Base-by-base conservation (phyloP, 2,329 filamentous ascomycete genomes). In the Thelonectria rubi region DNA sequence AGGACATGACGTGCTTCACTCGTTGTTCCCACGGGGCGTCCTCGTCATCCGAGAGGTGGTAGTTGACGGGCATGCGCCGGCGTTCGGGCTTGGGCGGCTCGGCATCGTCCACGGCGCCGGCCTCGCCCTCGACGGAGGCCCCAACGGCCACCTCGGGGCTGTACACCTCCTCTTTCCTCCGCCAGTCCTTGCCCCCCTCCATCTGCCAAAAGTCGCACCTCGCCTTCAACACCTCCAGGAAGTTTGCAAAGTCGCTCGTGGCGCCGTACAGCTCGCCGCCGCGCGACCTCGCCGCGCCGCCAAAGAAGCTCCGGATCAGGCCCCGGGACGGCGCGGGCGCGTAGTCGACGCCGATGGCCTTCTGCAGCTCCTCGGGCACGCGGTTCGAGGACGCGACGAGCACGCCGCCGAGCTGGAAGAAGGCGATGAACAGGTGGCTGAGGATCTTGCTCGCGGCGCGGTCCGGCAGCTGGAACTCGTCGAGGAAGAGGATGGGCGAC, bases 191-290 rank as follows among this genome's bases (percentile, higher is more conserved):
- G 2, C 84, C 84, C 1, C 91, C 88, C 67, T 92, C 90, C 85
- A 94, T 93, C 73, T 94, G 89, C 90, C 91, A 94, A 51, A 94
- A 88, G 69, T 94, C 91, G 72, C 92, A 94, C 56, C 91, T 82
- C 10, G 90, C 89, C 72, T 90, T 91, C 37, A 94, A 74, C 0
- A 94, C 88, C 45, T 93, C 89, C 10, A 94, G 78, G 64, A 95
- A 94, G 2, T 84, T 83, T 2, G 89, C 86, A 79, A 94, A 94
- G 71, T 94, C 91, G 56, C 89, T 90, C 47, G 85, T 84, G 40
- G 84, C 79, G 1, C 85, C 84, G 68, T 84, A 87, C 42, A 88
- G 73, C 49, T 84, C 83, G 7, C 85, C 81, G n/a, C 68, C 26
- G 2, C 26, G 70, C 2, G 64, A 67, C 20, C 68, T 72, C 54